These are phyloP conservation scores for Xylaria grammica DNA, from an alignment of 495 filamentous ascomycete genomes.

Conservation along the genomic window DNA sequence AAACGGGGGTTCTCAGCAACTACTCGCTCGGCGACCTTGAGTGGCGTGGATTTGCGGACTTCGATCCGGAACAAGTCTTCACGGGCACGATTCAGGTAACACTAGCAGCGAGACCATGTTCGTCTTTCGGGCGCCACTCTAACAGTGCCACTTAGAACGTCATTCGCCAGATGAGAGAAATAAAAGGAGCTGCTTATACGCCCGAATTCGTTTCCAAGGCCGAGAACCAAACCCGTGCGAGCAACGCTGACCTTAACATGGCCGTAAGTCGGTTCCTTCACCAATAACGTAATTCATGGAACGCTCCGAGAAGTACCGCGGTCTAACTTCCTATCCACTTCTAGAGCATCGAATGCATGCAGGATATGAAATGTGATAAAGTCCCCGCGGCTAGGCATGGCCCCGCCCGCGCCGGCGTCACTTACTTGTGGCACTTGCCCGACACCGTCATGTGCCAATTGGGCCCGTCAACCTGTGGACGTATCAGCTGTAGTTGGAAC, in stretches of 20 bases:
- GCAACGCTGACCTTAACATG: not conserved
- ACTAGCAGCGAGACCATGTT: no score
- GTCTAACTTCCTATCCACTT: not conserved
- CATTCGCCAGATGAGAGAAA: conserved; percentile 3
- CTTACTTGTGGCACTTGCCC: not conserved
- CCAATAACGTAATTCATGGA: not conserved
- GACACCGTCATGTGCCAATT: not conserved
- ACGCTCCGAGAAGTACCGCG: not conserved
- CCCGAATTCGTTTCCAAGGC: not conserved
- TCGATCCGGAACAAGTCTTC: no score
- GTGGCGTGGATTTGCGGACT: conserved; percentile 17
- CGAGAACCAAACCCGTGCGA: not conserved
- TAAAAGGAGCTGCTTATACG: conserved; percentile 11
- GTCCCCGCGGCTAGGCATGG: not conserved
- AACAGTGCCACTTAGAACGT: not conserved
- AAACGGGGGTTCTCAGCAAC: not conserved
- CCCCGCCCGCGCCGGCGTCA: not conserved
- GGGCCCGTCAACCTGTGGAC: not conserved
- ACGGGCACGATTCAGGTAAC: conserved; percentile 10
- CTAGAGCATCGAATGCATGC: no score
- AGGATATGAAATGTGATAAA: not conserved
- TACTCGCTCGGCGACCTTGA: not conserved
- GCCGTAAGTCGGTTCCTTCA: not conserved
- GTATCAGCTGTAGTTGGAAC: conserved; percentile 9
- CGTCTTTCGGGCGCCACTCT: not conserved